Evolutionary conservation across 192 early-diverging fungal species (phyloP).

Genomic region (Neocallimastix lanati): DNA sequence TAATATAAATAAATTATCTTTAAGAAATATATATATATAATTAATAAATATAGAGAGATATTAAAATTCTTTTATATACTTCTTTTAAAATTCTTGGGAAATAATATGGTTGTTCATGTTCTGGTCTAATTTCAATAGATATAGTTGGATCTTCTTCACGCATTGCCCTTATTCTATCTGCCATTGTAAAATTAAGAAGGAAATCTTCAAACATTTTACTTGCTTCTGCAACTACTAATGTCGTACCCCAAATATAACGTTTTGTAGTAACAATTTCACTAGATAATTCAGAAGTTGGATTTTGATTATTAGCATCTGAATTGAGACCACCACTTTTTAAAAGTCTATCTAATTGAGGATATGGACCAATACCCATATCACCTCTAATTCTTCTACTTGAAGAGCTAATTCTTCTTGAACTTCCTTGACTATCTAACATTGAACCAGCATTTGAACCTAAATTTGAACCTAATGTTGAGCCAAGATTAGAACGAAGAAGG

Average conservation of each 20-base stretch:
- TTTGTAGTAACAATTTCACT: not conserved
- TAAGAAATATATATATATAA: too few relatives aligned
- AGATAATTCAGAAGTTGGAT: not conserved
- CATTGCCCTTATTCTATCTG: not conserved
- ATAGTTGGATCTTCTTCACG: not conserved
- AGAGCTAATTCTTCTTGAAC: not conserved
- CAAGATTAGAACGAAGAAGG: not conserved
- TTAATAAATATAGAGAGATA: too few relatives aligned
- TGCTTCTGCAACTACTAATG: conserved; percentile 68
- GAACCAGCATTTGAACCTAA: not conserved
- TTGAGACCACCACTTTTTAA: not conserved
- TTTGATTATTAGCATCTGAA: not conserved
- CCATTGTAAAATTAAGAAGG: conserved; percentile 46
- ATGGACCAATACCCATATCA: not conserved
- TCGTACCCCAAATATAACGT: conserved; percentile 78
- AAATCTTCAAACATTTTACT: conserved; percentile 67
- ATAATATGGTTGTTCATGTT: conserved; percentile 1
- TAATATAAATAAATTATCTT: too few relatives aligned
- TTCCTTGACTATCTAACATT: not conserved
- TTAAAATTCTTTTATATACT: too few relatives aligned
- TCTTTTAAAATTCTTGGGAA: not conserved
- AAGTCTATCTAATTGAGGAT: not conserved
- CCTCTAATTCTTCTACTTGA: not conserved
- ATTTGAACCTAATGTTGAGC: not conserved
- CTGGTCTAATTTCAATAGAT: conserved; percentile 2